phyloP scores from a whole-genome alignment of 495 filamentous ascomycete genomes.

The Aspergillus ostianus region DNA sequence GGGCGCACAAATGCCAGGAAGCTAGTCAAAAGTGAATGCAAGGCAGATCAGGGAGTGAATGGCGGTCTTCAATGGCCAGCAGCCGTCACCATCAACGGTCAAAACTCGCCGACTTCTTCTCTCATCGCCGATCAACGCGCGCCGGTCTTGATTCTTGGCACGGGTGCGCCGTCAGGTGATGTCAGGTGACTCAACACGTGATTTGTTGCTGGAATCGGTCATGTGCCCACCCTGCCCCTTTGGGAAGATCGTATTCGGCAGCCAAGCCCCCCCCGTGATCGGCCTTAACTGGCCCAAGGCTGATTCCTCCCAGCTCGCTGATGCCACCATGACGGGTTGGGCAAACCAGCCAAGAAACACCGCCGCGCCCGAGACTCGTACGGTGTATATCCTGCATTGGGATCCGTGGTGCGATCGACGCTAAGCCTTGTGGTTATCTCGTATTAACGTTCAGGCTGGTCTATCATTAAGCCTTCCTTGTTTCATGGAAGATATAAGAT shows the following conservation, averaged over 20 bases:
- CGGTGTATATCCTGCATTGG: background rate
- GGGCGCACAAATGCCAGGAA: background rate
- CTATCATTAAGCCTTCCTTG: background rate
- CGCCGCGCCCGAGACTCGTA: background rate
- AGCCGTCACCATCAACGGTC: background rate
- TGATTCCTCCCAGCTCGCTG: background rate
- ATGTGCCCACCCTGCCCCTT: background rate
- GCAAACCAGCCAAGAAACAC: too few species aligned
- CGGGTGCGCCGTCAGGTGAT: slow-evolving; percentile 9
- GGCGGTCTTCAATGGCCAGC: background rate
- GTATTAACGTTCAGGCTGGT: background rate
- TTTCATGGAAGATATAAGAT: slow-evolving; percentile 2
- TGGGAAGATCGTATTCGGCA: slow-evolving; percentile 17
- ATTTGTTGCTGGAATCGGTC: background rate
- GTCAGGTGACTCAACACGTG: slow-evolving; percentile 5
- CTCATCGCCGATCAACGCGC: slow-evolving; percentile 9
- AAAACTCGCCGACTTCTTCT: slow-evolving; percentile 1
- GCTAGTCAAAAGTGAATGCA: background rate
- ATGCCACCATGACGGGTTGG: too few species aligned
- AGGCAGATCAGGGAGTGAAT: background rate
- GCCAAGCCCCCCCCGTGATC: slow-evolving; percentile 7
- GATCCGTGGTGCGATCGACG: background rate
- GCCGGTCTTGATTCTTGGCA: slow-evolving; percentile 12
- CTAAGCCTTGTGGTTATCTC: slow-evolving; percentile 1
- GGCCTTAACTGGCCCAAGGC: background rate